Conservation (phyloP, 176 grass and related monocot species). For the Canna indica region DNA sequence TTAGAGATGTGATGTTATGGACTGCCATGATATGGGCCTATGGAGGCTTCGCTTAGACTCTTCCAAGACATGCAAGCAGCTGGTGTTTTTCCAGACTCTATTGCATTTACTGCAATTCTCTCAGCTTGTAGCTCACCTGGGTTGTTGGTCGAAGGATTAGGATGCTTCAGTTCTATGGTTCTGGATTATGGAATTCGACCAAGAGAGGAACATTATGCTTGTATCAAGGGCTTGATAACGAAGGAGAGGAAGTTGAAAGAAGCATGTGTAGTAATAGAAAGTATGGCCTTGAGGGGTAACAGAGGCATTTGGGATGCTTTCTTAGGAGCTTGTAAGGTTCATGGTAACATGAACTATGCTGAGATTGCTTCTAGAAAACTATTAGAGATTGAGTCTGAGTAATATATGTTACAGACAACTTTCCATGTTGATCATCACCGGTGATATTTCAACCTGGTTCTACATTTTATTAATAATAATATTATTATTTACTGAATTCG, state of each 20-base stretch:
- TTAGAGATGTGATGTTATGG: slow-evolving; percentile 12
- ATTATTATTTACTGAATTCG: no score
- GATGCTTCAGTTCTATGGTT: not conserved
- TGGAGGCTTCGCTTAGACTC: not conserved
- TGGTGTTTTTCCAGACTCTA: slow-evolving; percentile 2
- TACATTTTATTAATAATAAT: no score
- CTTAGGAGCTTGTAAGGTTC: slow-evolving; percentile 10
- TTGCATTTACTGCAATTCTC: slow-evolving; percentile 12
- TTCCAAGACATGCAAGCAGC: slow-evolving; percentile 4
- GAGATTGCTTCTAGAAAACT: slow-evolving; percentile 3
- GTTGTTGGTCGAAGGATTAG: not conserved
- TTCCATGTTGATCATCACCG: no score
- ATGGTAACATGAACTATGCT: not conserved
- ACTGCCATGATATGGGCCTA: slow-evolving; percentile 11
- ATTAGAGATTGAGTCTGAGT: not conserved
- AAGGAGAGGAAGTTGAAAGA: slow-evolving; percentile 11
- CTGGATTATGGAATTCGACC: slow-evolving; percentile 8
- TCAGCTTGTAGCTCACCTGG: slow-evolving; percentile 6
- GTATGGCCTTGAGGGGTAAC: not conserved
- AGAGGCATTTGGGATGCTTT: slow-evolving; percentile 5
- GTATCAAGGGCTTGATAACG: slow-evolving; percentile 1
- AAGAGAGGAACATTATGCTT: slow-evolving; percentile 10
- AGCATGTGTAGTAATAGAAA: not conserved
- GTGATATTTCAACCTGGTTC: no score
- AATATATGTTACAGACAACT: no score